Evolutionary conservation across 768 basidiomycete species (phyloP).

Genomic region (Suillus lakei): DNA sequence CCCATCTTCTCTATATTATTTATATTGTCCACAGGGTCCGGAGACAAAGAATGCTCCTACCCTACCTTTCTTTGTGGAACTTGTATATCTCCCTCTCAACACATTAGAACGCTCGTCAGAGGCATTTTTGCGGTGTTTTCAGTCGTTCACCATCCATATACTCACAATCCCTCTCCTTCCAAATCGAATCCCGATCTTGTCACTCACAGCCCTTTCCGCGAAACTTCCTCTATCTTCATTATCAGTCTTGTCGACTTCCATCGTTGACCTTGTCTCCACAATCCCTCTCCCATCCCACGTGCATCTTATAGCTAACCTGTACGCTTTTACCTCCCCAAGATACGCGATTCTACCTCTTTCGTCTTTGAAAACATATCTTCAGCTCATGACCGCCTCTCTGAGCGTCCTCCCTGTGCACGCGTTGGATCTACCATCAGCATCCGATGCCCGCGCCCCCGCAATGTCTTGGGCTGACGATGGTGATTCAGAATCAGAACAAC

Average conservation of each 20-base stretch:
- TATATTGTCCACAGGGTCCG: slow-evolving; percentile 47
- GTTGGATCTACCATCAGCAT: slow-evolving; percentile 49
- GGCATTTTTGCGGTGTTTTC: slow-evolving; percentile 36
- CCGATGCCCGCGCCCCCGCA: slow-evolving; percentile 14
- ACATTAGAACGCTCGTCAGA: slow-evolving; percentile 37
- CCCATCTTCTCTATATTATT: neutral
- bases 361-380: slow-evolving; percentile 57
- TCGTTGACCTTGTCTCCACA: slow-evolving; percentile 34
- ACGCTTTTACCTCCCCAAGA: slow-evolving; percentile 65
- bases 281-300: slow-evolving; percentile 40
- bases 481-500: slow-evolving; percentile 46
- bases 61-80: slow-evolving; percentile 33
- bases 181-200: slow-evolving; percentile 66
- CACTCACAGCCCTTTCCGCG: slow-evolving; percentile 67
- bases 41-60: slow-evolving; percentile 53
- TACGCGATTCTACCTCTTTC: slow-evolving; percentile 53
- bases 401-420: slow-evolving; percentile 55
- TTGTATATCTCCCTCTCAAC: slow-evolving; percentile 28
- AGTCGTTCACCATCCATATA: slow-evolving; percentile 54
- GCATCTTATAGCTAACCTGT: slow-evolving; percentile 75
- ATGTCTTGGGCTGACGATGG: slow-evolving; percentile 36
- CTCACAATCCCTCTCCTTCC: slow-evolving; percentile 80
- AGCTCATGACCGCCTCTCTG: slow-evolving; percentile 55
- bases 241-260: slow-evolving; percentile 34
- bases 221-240: slow-evolving; percentile 60